These are phyloP conservation scores for Plectosphaerella sp. DNA, from an alignment of 2,329 filamentous ascomycete genomes.

Conservation along the genomic window DNA sequence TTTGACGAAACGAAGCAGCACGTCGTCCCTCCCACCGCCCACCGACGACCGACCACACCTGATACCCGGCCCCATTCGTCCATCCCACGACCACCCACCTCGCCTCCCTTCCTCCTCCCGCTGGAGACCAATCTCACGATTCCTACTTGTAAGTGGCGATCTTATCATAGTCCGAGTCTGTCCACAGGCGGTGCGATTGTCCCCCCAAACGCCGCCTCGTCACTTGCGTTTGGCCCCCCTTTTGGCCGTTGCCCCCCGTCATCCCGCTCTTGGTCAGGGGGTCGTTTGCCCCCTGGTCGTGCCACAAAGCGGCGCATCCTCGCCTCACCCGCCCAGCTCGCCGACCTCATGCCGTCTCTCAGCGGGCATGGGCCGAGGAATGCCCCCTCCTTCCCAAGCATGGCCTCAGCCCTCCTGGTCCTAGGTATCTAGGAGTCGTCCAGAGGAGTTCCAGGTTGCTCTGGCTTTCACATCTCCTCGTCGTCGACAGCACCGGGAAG, in stretches of 20 bases:
- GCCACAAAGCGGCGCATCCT: not conserved
- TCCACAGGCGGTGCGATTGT: not conserved
- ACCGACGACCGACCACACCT: not conserved
- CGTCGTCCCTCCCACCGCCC: not conserved
- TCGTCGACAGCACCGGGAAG: no score
- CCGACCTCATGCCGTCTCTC: not conserved
- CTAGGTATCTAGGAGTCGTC: no score
- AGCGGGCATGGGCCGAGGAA: no score
- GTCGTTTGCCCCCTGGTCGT: not conserved
- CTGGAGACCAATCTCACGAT: not conserved
- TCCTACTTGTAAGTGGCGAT: not conserved
- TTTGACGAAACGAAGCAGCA: not conserved
- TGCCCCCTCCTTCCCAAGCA: no score
- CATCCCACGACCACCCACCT: not conserved
- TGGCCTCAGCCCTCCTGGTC: no score
- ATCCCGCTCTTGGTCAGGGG: not conserved
- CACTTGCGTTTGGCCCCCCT: not conserved
- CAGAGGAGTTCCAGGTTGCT: no score
- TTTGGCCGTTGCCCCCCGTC: not conserved
- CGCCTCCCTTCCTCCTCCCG: no score
- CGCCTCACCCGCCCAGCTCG: not conserved
- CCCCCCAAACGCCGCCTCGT: not conserved
- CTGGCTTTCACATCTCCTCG: no score
- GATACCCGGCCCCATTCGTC: not conserved
- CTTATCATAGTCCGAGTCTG: not conserved